Conservation (phyloP, 148 eudicot species). For the Diospyros kaki region DNA sequence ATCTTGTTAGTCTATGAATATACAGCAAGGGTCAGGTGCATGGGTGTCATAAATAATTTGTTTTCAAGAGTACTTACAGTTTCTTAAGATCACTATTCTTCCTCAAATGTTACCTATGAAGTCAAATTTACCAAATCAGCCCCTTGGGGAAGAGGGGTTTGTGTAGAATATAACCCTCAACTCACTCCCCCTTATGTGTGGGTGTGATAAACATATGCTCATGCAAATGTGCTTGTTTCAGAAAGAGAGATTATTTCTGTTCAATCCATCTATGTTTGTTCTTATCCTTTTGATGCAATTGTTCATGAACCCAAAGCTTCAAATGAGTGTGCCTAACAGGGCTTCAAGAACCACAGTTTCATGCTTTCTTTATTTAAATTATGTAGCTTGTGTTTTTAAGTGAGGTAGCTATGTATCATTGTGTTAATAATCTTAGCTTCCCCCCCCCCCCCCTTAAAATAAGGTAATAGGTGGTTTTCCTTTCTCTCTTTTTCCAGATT, state of each 20-base stretch:
- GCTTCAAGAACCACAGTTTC: not conserved
- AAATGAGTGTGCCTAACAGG: not conserved
- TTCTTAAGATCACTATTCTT: no score
- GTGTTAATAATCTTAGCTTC: not conserved
- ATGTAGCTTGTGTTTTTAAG: not conserved
- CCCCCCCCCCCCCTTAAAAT: not conserved
- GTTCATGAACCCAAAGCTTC: not conserved
- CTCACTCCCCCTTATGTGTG: no score
- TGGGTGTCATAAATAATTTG: no score
- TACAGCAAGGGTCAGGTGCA: no score
- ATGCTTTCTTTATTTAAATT: not conserved
- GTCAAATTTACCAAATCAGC: no score
- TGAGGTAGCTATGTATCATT: not conserved
- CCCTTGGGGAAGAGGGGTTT: no score
- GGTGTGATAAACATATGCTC: not conserved
- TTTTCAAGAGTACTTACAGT: no score
- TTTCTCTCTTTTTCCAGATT: slow-evolving; percentile 40
- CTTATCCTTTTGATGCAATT: not conserved
- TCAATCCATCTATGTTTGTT: not conserved
- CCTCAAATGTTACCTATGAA: no score
- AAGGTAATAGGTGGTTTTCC: not conserved
- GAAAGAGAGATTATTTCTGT: not conserved
- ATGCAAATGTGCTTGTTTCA: not conserved
- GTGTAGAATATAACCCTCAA: no score
- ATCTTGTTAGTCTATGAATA: no score